Evolutionary conservation across 2,329 filamentous ascomycete genomes (phyloP).

Genomic region (Trichoderma atroviride): DNA sequence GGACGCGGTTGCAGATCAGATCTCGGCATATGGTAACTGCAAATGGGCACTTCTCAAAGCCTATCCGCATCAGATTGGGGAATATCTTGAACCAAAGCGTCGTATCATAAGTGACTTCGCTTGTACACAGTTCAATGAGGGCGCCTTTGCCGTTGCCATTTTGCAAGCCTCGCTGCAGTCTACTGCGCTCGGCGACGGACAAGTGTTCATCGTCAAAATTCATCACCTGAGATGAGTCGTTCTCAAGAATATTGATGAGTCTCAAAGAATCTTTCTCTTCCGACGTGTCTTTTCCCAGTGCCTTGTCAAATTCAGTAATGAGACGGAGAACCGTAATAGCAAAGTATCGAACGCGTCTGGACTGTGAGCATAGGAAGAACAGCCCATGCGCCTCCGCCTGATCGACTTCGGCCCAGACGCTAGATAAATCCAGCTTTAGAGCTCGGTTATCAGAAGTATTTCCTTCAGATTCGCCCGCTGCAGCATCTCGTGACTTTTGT

Average conservation of each 20-base stretch:
- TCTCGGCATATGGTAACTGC: conserved; percentile 89
- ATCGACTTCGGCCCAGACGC: conserved; percentile 90
- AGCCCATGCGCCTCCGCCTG: conserved; percentile 95
- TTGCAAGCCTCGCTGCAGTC: conserved; percentile 85
- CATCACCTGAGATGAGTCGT: conserved; percentile 84
- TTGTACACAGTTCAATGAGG: conserved; percentile 90
- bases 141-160: conserved; percentile 83
- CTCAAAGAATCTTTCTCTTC: conserved; percentile 64
- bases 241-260: conserved; percentile 90
- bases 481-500: conserved; percentile 76
- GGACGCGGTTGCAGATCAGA: conserved; percentile 85
- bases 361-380: conserved; percentile 97
- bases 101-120: conserved; percentile 91
- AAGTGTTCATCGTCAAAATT: conserved; percentile 90
- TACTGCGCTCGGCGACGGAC: conserved; percentile 87
- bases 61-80: conserved; percentile 88
- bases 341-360: conserved; percentile 82
- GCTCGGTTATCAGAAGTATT: conserved; percentile 68
- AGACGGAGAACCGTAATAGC: conserved; percentile 90
- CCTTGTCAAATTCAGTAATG: conserved; percentile 90
- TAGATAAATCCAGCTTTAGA: conserved; percentile 80
- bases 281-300: conserved; percentile 69
- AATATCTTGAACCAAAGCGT: conserved; percentile 98
- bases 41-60: conserved; percentile 87
- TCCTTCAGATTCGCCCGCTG: conserved; percentile 65